Percentiles rank a stretch among this genome's conserved stretches.
Conservation (phyloP, 176 grass and related monocot species). For the Canna indica region DNA sequence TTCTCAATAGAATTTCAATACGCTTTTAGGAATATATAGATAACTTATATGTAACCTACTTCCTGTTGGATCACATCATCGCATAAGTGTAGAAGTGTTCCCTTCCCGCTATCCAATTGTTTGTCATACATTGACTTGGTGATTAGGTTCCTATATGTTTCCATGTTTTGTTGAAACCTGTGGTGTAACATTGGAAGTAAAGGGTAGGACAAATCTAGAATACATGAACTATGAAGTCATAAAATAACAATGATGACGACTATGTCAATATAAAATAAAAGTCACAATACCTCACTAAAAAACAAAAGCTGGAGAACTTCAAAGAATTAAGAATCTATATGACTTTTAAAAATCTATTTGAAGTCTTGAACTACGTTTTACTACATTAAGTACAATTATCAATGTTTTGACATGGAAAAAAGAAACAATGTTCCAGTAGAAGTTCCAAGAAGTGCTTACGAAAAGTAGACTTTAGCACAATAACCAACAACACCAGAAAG, state of each 20-base stretch:
- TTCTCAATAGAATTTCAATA: too few species aligned
- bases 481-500: conserved; percentile 84
- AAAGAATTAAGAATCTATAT: background rate
- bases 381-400: background rate
- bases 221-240: background rate
- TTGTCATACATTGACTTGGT: conserved; percentile 99
- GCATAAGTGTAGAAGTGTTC: conserved; percentile 85
- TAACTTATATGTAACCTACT: conserved; percentile 32
- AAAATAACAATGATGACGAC: background rate
- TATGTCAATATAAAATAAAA: background rate
- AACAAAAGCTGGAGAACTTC: background rate
- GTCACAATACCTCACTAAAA: background rate
- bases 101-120: conserved; percentile 93
- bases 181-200: conserved; percentile 2
- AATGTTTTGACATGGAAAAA: background rate
- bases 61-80: conserved; percentile 98
- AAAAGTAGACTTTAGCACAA: conserved; percentile 99
- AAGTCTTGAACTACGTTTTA: background rate
- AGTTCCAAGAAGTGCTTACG: conserved; percentile 44
- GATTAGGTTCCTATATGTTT: conserved; percentile 84
- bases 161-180: conserved; percentile 99
- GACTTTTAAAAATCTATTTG: background rate
- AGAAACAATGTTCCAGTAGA: background rate
- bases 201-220: background rate
- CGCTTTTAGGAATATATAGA: too few species aligned